Percentiles rank a stretch among this genome's conserved stretches.
These are phyloP conservation scores for Globisporangium alternatum DNA, from an alignment of 352 stramenopile genomes.

Conservation along the genomic window DNA sequence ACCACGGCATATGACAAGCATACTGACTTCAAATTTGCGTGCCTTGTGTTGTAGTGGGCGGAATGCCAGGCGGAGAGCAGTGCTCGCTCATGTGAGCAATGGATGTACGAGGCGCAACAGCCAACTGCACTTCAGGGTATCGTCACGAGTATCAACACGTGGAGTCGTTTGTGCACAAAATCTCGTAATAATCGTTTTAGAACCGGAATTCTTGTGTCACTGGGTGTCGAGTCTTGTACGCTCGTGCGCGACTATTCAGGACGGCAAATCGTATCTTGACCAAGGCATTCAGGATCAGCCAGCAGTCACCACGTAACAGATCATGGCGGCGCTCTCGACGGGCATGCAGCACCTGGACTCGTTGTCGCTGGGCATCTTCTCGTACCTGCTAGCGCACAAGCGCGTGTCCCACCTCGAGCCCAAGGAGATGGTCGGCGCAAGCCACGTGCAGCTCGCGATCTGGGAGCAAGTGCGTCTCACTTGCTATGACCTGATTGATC, in stretches of 20 bases:
- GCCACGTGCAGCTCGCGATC: constrained; percentile 41
- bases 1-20: background rate
- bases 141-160: background rate
- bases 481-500: background rate
- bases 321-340: constrained; percentile 6
- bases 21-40: constrained; percentile 7
- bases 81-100: constrained; percentile 64
- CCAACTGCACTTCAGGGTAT: background rate
- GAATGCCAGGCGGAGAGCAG: constrained; percentile 61
- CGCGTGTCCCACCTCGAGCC: constrained; percentile 53
- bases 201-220: background rate
- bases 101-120: too few species aligned
- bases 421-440: constrained; percentile 48
- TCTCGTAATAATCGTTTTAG: background rate
- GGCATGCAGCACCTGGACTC: constrained; percentile 31
- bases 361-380: constrained; percentile 73
- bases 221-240: background rate
- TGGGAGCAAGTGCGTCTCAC: constrained; percentile 58
- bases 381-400: constrained; percentile 57
- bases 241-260: background rate
- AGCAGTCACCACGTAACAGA: background rate
- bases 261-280: background rate
- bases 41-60: constrained; percentile 36
- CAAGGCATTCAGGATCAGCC: background rate
- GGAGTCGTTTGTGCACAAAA: background rate